Conservation (phyloP, 257 asterid genomes). For the Nicotiana paniculata region DNA sequence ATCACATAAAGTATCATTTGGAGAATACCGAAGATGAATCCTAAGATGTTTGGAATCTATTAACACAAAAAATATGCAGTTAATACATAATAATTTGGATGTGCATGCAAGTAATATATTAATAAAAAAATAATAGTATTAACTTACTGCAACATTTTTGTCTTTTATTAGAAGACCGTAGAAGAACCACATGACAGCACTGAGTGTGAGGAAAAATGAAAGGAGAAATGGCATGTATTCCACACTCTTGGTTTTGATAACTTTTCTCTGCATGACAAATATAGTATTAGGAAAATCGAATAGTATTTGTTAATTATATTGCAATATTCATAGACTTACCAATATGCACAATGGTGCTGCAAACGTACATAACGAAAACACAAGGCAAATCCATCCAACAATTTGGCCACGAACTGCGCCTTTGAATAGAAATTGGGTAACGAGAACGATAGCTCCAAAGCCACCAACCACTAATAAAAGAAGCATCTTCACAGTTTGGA, state of each 20-base stretch:
- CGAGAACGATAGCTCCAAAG: slow-evolving; percentile 29
- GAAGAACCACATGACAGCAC: slow-evolving; percentile 64
- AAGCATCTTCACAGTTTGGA: slow-evolving; percentile 36
- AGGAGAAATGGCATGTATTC: slow-evolving; percentile 72
- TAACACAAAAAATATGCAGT: too few relatives aligned
- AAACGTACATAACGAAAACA: slow-evolving; percentile 39
- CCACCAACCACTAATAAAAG: slow-evolving; percentile 31
- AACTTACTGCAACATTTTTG: neutral
- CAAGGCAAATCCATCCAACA: slow-evolving; percentile 52
- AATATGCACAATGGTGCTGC: slow-evolving; percentile 47
- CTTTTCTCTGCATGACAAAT: slow-evolving; percentile 34
- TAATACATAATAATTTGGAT: too few relatives aligned
- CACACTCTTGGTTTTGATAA: slow-evolving; percentile 54
- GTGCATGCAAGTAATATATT: too few relatives aligned
- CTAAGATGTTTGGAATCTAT: slow-evolving; percentile 62
- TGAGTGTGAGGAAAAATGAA: slow-evolving; percentile 56
- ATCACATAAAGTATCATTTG: slow-evolving; percentile 42
- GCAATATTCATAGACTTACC: slow-evolving; percentile 23
- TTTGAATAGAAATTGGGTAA: slow-evolving; percentile 33
- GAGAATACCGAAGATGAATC: slow-evolving; percentile 45
- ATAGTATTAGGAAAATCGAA: neutral
- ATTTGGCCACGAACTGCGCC: slow-evolving; percentile 26
- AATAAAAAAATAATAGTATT: too few relatives aligned
- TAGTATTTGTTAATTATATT: neutral
- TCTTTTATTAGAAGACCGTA: slow-evolving; percentile 41